phyloP scores from a whole-genome alignment of 257 asterid genomes.

The Rubia yunnanensis region DNA sequence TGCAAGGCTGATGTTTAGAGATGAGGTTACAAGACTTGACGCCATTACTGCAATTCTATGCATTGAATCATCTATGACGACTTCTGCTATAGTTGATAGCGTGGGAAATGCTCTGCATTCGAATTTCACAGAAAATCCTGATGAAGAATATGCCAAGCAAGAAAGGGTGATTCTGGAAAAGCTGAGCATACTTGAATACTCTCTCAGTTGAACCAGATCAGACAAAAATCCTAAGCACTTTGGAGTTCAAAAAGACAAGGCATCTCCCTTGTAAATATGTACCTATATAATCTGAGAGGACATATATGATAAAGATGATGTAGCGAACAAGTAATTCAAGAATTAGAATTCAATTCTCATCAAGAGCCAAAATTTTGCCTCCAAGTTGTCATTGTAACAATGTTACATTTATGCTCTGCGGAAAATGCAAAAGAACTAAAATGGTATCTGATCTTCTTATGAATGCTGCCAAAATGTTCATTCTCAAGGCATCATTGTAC shows the following conservation, averaged over 20 bases:
- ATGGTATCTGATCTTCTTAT: not conserved
- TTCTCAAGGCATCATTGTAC: slow-evolving; percentile 7
- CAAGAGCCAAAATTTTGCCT: slow-evolving; percentile 4
- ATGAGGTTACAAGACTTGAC: slow-evolving; percentile 84
- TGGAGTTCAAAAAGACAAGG: not conserved
- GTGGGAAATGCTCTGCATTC: slow-evolving; percentile 91
- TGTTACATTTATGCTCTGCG: not conserved
- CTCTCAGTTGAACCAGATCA: slow-evolving; percentile 14
- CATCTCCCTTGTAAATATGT: not conserved
- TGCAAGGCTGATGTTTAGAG: slow-evolving; percentile 92
- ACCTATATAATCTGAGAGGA: not conserved
- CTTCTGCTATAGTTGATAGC: slow-evolving; percentile 89
- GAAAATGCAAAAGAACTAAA: slow-evolving; percentile 1
- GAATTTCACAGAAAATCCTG: slow-evolving; percentile 77
- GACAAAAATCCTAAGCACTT: not conserved
- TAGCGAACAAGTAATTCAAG: not conserved
- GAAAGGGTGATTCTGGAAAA: slow-evolving; percentile 70
- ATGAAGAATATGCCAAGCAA: slow-evolving; percentile 86
- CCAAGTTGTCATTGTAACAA: not conserved
- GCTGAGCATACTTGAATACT: slow-evolving; percentile 59
- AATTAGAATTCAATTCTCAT: not conserved
- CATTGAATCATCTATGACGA: slow-evolving; percentile 88
- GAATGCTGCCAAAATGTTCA: slow-evolving; percentile 2
- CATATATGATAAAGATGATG: too few species aligned
- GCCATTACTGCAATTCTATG: slow-evolving; percentile 92